These are phyloP conservation scores for Naegleria lovaniensis DNA, from an alignment of 208 protist species.

Conservation along the genomic window DNA sequence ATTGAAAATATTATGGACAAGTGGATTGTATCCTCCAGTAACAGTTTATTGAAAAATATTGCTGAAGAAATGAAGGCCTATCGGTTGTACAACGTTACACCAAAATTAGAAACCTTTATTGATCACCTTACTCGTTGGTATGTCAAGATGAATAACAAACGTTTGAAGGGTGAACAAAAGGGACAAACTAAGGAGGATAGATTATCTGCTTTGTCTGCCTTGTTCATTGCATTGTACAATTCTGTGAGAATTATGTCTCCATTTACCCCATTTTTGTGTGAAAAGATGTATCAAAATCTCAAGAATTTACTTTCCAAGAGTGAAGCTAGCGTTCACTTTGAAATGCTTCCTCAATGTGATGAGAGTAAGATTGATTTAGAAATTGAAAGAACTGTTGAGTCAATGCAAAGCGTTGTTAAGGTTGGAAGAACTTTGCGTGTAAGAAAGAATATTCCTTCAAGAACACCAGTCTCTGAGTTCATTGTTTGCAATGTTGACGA, in stretches of 20 bases:
- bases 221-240: constrained; percentile 84
- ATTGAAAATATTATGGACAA: constrained; percentile 92
- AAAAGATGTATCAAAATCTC: constrained; percentile 95
- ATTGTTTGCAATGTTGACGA: constrained; percentile 72
- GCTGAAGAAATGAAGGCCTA: constrained; percentile 91
- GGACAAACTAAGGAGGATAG: constrained; percentile 52
- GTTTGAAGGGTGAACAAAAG: constrained; percentile 76
- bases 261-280: constrained; percentile 97
- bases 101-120: constrained; percentile 91
- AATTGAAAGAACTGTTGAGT: constrained; percentile 50
- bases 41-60: constrained; percentile 88
- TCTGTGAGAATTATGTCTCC: constrained; percentile 84
- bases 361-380: constrained; percentile 52
- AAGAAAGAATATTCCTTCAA: constrained; percentile 77
- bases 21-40: constrained; percentile 93
- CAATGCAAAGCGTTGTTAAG: constrained; percentile 81
- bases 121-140: constrained; percentile 99
- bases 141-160: constrained; percentile 91
- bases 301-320: constrained; percentile 68
- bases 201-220: constrained; percentile 66
- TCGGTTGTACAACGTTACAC: constrained; percentile 97
- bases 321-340: constrained; percentile 82
- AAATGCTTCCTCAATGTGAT: constrained; percentile 76
- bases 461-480: constrained; percentile 74
- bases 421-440: constrained; percentile 87